Conservation (phyloP, 805 yeast species). For the Candida boidinii region DNA sequence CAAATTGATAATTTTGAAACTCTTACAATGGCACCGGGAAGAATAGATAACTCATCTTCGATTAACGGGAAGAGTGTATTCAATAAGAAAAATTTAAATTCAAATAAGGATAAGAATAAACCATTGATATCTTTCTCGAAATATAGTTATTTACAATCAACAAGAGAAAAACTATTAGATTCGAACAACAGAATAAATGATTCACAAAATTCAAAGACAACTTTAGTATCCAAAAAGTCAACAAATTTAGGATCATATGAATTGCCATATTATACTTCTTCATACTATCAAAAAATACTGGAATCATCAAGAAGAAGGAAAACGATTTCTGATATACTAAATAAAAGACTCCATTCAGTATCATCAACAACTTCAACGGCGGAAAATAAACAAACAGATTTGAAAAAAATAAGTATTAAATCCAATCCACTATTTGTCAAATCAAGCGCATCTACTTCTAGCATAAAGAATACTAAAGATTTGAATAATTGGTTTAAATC, state of each 20-base stretch:
- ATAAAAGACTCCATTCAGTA: background rate
- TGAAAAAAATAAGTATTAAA: background rate
- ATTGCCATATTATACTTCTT: constrained; percentile 3
- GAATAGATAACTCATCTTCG: no score
- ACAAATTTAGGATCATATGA: background rate
- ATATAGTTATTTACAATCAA: background rate
- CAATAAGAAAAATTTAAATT: background rate
- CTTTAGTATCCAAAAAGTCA: background rate
- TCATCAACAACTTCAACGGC: background rate
- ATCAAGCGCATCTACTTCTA: no score
- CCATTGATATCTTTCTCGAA: constrained; percentile 1
- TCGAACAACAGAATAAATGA: no score
- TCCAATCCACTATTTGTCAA: no score
- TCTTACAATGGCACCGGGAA: no score
- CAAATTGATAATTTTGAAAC: no score
- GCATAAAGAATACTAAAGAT: no score
- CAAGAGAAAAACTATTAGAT: background rate
- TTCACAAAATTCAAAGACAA: no score
- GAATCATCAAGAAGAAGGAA: constrained; percentile 1
- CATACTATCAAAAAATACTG: constrained; percentile 3
- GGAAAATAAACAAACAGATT: no score
- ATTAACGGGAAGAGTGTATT: no score
- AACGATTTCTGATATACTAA: background rate
- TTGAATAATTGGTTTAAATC: constrained; percentile 1
- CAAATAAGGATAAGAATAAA: background rate